A percentile compares a stretch with the other conserved stretches of the same genome.
These are phyloP conservation scores for Fusarium falciforme DNA, from an alignment of 2,329 filamentous ascomycete species.

Conservation along the genomic window DNA sequence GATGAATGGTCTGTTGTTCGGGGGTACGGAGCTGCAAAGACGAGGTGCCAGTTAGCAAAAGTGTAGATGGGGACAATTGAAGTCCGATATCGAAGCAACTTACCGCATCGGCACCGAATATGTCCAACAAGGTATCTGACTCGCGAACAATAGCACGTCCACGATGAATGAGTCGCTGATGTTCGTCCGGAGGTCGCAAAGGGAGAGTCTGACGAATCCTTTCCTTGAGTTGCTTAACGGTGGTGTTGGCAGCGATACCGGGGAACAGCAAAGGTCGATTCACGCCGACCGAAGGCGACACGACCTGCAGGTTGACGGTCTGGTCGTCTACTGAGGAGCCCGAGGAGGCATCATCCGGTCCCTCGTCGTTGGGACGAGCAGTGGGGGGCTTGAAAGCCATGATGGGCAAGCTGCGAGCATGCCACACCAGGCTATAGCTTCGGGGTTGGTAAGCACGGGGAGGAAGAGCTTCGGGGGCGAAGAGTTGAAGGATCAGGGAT, in stretches of 20 bases:
- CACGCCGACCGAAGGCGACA: slow-evolving; percentile 69
- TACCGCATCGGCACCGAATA: slow-evolving; percentile 68
- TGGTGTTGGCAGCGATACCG: slow-evolving; percentile 61
- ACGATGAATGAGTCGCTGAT: slow-evolving; percentile 70
- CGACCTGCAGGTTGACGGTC: slow-evolving; percentile 66
- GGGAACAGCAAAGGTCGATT: slow-evolving; percentile 63
- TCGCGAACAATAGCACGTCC: slow-evolving; percentile 68
- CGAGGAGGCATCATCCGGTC: slow-evolving; percentile 5
- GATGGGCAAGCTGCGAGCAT: slow-evolving; percentile 43
- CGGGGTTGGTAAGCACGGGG: slow-evolving; percentile 15
- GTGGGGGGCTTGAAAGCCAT: slow-evolving; percentile 55
- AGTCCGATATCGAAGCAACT: background rate
- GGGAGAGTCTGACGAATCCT: slow-evolving; percentile 65
- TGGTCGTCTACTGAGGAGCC: slow-evolving; percentile 47
- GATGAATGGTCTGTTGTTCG: slow-evolving; percentile 64
- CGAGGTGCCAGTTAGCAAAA: slow-evolving; percentile 35
- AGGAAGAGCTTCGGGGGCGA: slow-evolving; percentile 16
- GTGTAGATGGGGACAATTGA: slow-evolving; percentile 6
- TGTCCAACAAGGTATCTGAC: slow-evolving; percentile 64
- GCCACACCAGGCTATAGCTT: slow-evolving; percentile 34
- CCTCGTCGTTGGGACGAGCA: slow-evolving; percentile 40
- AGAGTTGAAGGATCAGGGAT: slow-evolving; percentile 8
- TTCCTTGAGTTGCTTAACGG: slow-evolving; percentile 67
- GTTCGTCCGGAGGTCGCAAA: slow-evolving; percentile 62
- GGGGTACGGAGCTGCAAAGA: slow-evolving; percentile 53